Evolutionary conservation across 2,329 filamentous ascomycete species (phyloP).

Genomic region (Aureobasidium musti): DNA sequence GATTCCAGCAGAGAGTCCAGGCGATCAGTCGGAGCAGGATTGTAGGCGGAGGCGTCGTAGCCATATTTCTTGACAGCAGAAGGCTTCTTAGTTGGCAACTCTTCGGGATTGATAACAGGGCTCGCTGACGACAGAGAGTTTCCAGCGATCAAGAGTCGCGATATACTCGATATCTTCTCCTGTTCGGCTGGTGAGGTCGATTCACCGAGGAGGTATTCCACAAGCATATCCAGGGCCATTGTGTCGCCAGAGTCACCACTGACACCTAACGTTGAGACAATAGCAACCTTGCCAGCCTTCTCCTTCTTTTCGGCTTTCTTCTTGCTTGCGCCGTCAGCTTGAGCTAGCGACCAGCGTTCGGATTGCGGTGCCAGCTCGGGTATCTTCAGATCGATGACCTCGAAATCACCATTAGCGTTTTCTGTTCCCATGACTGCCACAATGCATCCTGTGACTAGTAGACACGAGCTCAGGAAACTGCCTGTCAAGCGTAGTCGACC

Average conservation of each 20-base stretch:
- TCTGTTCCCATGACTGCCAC: slow-evolving; percentile 94
- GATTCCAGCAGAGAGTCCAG: slow-evolving; percentile 81
- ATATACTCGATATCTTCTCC: slow-evolving; percentile 65
- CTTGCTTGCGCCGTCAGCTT: slow-evolving; percentile 45
- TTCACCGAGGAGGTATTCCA: slow-evolving; percentile 88
- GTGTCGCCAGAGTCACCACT: slow-evolving; percentile 74
- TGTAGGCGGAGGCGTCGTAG: slow-evolving; percentile 87
- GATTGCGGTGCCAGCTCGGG: slow-evolving; percentile 84
- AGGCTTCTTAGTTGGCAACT: slow-evolving; percentile 46
- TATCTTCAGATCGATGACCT: slow-evolving; percentile 85
- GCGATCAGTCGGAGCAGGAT: slow-evolving; percentile 77
- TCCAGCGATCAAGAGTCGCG: slow-evolving; percentile 84
- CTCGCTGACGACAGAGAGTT: slow-evolving; percentile 69
- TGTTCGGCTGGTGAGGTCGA: slow-evolving; percentile 64
- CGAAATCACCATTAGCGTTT: slow-evolving; percentile 86
- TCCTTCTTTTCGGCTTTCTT: slow-evolving; percentile 45
- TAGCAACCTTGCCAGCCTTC: slow-evolving; percentile 71
- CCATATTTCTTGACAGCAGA: slow-evolving; percentile 79
- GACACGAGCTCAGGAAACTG: slow-evolving; percentile 63
- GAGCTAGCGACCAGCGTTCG: slow-evolving; percentile 71
- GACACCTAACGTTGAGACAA: slow-evolving; percentile 86
- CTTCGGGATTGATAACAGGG: slow-evolving; percentile 51
- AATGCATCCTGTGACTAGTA: slow-evolving; percentile 90
- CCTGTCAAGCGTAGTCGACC: slow-evolving; percentile 82
- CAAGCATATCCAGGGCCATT: slow-evolving; percentile 72